phyloP scores from a whole-genome alignment of 495 filamentous ascomycete genomes.

The Aspergillus campestris region DNA sequence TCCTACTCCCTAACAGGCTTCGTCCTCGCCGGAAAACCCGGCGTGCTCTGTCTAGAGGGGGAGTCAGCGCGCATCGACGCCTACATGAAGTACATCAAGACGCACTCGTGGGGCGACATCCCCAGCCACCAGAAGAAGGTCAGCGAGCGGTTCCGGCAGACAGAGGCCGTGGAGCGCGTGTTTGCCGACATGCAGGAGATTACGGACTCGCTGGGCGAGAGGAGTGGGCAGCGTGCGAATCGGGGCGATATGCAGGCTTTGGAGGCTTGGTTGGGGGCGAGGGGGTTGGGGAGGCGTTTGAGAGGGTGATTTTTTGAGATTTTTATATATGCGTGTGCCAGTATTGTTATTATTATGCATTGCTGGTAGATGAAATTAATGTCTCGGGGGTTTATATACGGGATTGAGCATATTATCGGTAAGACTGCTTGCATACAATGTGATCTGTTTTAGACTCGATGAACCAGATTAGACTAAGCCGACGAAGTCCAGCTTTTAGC shows the following conservation, averaged over 20 bases:
- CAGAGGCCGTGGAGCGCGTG: conserved; percentile 18
- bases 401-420: no score
- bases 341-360: no score
- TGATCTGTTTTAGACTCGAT: no score
- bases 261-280: conserved; percentile 25
- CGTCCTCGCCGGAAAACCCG: conserved; percentile 33
- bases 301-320: conserved; percentile 32
- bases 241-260: conserved; percentile 40
- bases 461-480: no score
- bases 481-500: no score
- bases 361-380: no score
- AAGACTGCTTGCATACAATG: no score
- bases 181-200: conserved; percentile 34
- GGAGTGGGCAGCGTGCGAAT: conserved; percentile 32
- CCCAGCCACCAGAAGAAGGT: conserved; percentile 37
- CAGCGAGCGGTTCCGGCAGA: conserved; percentile 32
- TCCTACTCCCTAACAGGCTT: conserved; percentile 30
- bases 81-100: conserved; percentile 38
- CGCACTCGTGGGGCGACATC: conserved; percentile 37
- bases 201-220: conserved; percentile 30
- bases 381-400: no score
- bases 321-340: no score
- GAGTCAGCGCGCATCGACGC: conserved; percentile 24
- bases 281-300: conserved; percentile 29
- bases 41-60: conserved; percentile 33